A percentile compares a stretch with the other conserved stretches of the same genome.
These are phyloP conservation scores for Pseudogymnoascus sp. DNA, from an alignment of 2,329 filamentous ascomycete genomes.

Conservation along the genomic window DNA sequence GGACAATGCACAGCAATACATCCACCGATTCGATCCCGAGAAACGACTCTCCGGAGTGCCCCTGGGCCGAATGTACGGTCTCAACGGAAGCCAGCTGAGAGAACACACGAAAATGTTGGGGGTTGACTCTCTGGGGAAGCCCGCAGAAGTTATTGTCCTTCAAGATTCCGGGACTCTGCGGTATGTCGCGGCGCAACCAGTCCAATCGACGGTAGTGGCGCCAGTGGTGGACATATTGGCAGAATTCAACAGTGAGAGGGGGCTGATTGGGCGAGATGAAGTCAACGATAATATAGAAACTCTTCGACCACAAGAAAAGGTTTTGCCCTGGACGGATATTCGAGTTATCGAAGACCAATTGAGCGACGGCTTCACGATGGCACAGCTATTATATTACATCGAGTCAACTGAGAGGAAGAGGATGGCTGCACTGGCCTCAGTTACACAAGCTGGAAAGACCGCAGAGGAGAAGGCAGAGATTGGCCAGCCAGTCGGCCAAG, in stretches of 20 bases:
- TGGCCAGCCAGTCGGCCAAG: background rate
- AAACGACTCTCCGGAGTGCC: background rate
- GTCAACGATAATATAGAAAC: constrained; percentile 24
- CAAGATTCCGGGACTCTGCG: constrained; percentile 20
- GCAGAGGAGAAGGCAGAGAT: background rate
- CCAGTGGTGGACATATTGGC: constrained; percentile 25
- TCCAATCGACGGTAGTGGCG: constrained; percentile 8
- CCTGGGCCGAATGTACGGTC: constrained; percentile 17
- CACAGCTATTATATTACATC: constrained; percentile 24
- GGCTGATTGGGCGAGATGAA: constrained; percentile 21
- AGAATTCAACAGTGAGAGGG: constrained; percentile 22
- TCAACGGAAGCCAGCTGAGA: constrained; percentile 15
- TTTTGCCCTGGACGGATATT: constrained; percentile 21
- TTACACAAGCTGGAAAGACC: background rate
- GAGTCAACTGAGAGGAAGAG: constrained; percentile 4
- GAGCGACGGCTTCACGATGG: constrained; percentile 22
- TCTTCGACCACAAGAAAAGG: constrained; percentile 19
- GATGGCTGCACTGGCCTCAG: background rate
- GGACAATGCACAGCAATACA: background rate
- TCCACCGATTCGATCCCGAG: constrained; percentile 2
- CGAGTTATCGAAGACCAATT: constrained; percentile 21
- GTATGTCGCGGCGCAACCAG: background rate
- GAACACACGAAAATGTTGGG: constrained; percentile 19
- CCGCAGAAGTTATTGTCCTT: constrained; percentile 25
- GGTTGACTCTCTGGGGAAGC: constrained; percentile 19